These are phyloP conservation scores for Fraxinus anomala DNA, from an alignment of 257 asterid species.

Conservation along the genomic window DNA sequence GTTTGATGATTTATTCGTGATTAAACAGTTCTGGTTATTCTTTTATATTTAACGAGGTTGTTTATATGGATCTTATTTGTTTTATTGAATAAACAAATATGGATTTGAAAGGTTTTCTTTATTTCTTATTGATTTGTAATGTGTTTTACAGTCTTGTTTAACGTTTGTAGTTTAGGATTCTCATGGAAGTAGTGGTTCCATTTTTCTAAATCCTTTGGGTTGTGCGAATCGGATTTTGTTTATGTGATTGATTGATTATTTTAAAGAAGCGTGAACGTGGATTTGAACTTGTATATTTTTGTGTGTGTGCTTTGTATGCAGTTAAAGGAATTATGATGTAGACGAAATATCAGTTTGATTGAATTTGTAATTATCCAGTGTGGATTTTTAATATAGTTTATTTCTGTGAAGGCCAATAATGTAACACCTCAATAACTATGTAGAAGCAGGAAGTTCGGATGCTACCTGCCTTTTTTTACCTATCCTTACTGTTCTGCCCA, in stretches of 20 bases:
- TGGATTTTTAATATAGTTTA: not conserved
- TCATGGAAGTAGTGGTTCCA: not conserved
- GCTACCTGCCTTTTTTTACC: not conserved
- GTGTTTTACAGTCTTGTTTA: not conserved
- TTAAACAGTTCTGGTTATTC: not conserved
- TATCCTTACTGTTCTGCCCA: not conserved
- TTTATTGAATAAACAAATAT: too few species aligned
- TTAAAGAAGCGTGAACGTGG: not conserved
- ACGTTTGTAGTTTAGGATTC: not conserved
- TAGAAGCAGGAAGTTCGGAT: not conserved
- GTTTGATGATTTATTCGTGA: constrained; percentile 16
- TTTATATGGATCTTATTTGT: constrained; percentile 26
- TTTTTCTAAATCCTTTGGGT: not conserved
- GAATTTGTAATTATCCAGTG: not conserved
- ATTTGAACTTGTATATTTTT: not conserved
- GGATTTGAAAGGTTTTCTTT: not conserved
- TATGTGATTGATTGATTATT: not conserved
- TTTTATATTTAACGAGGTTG: not conserved
- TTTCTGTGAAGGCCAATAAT: not conserved
- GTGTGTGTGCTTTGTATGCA: not conserved
- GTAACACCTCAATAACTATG: not conserved
- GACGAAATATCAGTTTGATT: not conserved
- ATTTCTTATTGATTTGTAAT: not conserved
- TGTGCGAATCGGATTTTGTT: not conserved
- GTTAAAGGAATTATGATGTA: not conserved